Percentiles rank a stretch among this genome's conserved stretches.
These are phyloP conservation scores for Cytidiella melzeri DNA, from an alignment of 768 basidiomycete species.

Conservation along the genomic window DNA sequence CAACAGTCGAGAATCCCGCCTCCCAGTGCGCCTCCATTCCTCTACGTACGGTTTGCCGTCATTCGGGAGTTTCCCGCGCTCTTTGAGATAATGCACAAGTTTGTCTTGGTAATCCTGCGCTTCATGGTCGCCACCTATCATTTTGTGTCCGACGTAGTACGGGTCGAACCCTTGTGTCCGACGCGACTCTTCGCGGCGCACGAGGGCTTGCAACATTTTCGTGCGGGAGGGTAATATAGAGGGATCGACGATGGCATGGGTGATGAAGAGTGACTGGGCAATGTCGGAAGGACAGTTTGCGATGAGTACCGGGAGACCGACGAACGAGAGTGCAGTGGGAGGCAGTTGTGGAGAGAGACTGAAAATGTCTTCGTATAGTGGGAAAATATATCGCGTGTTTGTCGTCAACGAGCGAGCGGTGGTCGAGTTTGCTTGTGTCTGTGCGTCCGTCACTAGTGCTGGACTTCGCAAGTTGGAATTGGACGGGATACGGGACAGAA, in stretches of 20 bases:
- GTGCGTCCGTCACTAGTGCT: constrained; percentile 11
- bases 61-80: constrained; percentile 29
- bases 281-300: constrained; percentile 42
- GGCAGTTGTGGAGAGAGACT: constrained; percentile 43
- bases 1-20: constrained; percentile 29
- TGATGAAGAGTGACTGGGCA: constrained; percentile 44
- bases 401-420: constrained; percentile 31
- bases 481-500: constrained; percentile 26
- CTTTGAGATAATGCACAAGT: constrained; percentile 25
- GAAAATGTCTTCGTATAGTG: constrained; percentile 48
- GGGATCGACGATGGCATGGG: constrained; percentile 38
- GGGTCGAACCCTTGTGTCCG: constrained; percentile 42
- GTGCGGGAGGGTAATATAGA: constrained; percentile 35
- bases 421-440: constrained; percentile 16
- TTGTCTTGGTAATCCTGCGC: constrained; percentile 29
- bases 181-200: constrained; percentile 33
- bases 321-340: constrained; percentile 46
- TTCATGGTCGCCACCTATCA: constrained; percentile 26
- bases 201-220: constrained; percentile 35
- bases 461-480: constrained; percentile 18
- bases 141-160: constrained; percentile 40
- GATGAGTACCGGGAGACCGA: constrained; percentile 44
- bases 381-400: constrained; percentile 50
- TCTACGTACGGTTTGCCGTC: constrained; percentile 43
- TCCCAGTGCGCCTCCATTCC: constrained; percentile 37